phyloP scores from a whole-genome alignment of 108 stramenopile genomes.

The Mayamaea pseudoterrestris region DNA sequence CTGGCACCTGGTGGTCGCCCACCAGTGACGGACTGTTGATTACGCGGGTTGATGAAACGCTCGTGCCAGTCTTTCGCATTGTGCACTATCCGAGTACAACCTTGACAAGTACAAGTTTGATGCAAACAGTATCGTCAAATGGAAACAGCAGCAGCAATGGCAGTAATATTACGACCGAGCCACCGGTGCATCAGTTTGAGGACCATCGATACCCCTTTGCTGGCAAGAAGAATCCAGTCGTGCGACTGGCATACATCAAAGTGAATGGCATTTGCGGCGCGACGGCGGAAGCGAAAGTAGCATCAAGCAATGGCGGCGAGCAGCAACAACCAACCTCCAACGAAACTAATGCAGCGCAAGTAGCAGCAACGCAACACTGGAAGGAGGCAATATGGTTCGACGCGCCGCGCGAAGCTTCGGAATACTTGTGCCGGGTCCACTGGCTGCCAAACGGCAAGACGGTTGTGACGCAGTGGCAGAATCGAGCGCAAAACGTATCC shows the following conservation, averaged over 20 bases:
- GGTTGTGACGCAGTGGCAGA: conserved; percentile 70
- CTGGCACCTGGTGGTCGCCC: conserved; percentile 86
- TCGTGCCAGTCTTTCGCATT: conserved; percentile 75
- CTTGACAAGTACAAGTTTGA: background rate
- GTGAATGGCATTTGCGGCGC: conserved; percentile 14
- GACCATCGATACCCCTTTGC: conserved; percentile 92
- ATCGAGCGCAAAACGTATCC: conserved; percentile 67
- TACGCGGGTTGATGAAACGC: conserved; percentile 70
- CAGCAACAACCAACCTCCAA: background rate
- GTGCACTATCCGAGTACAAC: conserved; percentile 22
- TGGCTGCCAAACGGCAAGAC: conserved; percentile 79
- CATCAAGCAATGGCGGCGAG: background rate
- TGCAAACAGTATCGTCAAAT: background rate
- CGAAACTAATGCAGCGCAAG: conserved; percentile 6
- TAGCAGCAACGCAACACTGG: conserved; percentile 26
- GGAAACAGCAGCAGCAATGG: background rate
- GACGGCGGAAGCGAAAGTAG: background rate
- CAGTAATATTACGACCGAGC: too few relatives aligned
- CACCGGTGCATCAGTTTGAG: conserved; percentile 37
- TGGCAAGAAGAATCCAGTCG: conserved; percentile 74
- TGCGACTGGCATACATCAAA: conserved; percentile 47
- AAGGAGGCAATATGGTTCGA: conserved; percentile 26
- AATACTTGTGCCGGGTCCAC: conserved; percentile 75
- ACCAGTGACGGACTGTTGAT: conserved; percentile 54
- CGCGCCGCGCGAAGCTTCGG: conserved; percentile 39